Evolutionary conservation across 352 stramenopile genomes (phyloP).

Genomic region (Globisporangium acanthophoron): DNA sequence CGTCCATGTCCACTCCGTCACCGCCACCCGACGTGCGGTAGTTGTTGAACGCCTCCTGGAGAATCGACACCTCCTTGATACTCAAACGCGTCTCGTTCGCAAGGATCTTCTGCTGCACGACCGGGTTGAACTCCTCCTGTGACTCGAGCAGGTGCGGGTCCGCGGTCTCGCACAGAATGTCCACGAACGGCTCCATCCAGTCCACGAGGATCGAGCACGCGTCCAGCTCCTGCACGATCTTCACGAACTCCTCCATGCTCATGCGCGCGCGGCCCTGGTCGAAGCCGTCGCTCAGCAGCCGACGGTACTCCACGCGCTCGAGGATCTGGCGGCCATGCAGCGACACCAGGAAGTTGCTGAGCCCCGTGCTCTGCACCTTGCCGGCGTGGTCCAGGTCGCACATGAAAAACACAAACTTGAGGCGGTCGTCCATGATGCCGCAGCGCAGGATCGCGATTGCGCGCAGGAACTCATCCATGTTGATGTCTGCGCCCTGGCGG

Average conservation of each 20-base stretch:
- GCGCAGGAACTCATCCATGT: slow-evolving; percentile 86
- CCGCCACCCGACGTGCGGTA: slow-evolving; percentile 66
- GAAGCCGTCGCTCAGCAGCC: slow-evolving; percentile 72
- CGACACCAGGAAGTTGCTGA: slow-evolving; percentile 84
- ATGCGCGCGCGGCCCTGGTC: slow-evolving; percentile 77
- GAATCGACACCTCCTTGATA: slow-evolving; percentile 68
- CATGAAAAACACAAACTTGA: slow-evolving; percentile 85
- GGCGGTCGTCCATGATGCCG: slow-evolving; percentile 67
- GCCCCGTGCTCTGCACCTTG: slow-evolving; percentile 80
- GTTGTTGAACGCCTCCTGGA: slow-evolving; percentile 84
- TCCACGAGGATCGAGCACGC: slow-evolving; percentile 56
- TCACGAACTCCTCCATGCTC: slow-evolving; percentile 66
- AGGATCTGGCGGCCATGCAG: slow-evolving; percentile 72
- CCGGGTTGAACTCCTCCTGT: slow-evolving; percentile 86
- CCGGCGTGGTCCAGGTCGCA: slow-evolving; percentile 82
- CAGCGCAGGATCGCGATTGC: slow-evolving; percentile 71
- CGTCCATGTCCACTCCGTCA: slow-evolving; percentile 70
- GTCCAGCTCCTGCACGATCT: slow-evolving; percentile 49
- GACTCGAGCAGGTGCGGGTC: slow-evolving; percentile 75
- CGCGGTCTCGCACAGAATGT: slow-evolving; percentile 82
- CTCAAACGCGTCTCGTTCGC: slow-evolving; percentile 79
- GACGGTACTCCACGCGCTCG: slow-evolving; percentile 67
- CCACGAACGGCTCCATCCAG: slow-evolving; percentile 82
- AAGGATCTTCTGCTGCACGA: slow-evolving; percentile 85
- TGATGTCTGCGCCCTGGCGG: slow-evolving; percentile 77